phyloP scores from a whole-genome alignment of 1,284 basidiomycete species.

The Sparassis latifolia region DNA sequence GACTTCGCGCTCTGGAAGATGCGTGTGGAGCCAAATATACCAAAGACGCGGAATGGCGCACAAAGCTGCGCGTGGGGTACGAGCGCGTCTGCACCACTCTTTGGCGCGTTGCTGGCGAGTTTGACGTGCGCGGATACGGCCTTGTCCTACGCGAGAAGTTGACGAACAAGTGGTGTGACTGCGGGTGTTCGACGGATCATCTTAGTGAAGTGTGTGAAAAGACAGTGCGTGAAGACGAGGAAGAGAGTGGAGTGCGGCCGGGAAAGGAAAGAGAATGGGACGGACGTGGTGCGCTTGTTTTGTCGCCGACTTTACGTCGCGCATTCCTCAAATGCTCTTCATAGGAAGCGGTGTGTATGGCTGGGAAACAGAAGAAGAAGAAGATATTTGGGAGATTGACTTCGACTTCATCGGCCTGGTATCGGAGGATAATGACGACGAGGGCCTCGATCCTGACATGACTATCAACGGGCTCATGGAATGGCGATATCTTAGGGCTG shows the following conservation, averaged over 20 bases:
- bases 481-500: constrained; percentile 59
- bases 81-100: constrained; percentile 53
- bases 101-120: constrained; percentile 62
- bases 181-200: constrained; percentile 70
- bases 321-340: neutral
- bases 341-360: constrained; percentile 51
- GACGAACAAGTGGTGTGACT: constrained; percentile 67
- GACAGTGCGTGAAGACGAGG: constrained; percentile 61
- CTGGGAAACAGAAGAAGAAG: constrained; percentile 65
- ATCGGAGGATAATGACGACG: constrained; percentile 40
- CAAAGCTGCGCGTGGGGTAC: constrained; percentile 53
- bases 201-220: constrained; percentile 66
- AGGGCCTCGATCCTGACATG: constrained; percentile 40
- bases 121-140: constrained; percentile 64
- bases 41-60: constrained; percentile 38
- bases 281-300: constrained; percentile 40
- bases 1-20: constrained; percentile 52
- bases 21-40: constrained; percentile 47
- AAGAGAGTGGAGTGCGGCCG: constrained; percentile 42
- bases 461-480: constrained; percentile 66
- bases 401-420: constrained; percentile 52
- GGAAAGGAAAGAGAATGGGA: constrained; percentile 70
- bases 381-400: constrained; percentile 65
- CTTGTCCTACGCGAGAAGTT: constrained; percentile 62
- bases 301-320: neutral